A percentile compares a stretch with the other conserved stretches of the same genome.
Conservation (phyloP, 306 rosid genomes). For the Dalbergia cochinchinensis region DNA sequence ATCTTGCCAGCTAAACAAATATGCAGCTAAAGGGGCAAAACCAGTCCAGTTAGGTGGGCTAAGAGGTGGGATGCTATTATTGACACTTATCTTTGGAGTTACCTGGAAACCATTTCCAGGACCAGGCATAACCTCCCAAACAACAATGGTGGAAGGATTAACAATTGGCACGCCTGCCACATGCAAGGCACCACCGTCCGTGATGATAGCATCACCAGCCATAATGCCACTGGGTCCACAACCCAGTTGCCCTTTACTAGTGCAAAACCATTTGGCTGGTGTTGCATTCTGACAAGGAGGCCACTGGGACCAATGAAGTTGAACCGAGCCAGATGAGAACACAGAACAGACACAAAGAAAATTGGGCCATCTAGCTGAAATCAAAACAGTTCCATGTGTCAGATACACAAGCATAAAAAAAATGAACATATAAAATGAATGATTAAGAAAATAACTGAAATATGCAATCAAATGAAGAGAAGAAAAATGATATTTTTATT, state of each 20-base stretch:
- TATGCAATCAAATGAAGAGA: slow-evolving; percentile 20
- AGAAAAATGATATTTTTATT: not conserved
- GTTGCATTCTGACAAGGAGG: slow-evolving; percentile 77
- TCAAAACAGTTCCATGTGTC: slow-evolving; percentile 50
- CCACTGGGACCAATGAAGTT: slow-evolving; percentile 98
- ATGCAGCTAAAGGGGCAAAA: slow-evolving; percentile 90
- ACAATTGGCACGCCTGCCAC: slow-evolving; percentile 97
- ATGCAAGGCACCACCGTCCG: slow-evolving; percentile 95
- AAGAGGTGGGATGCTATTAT: slow-evolving; percentile 72
- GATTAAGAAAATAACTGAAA: slow-evolving; percentile 18
- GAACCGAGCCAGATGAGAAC: slow-evolving; percentile 93
- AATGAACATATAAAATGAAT: slow-evolving; percentile 6
- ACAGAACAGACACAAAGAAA: slow-evolving; percentile 92
- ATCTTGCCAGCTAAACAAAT: slow-evolving; percentile 95
- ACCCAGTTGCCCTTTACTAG: slow-evolving; percentile 92
- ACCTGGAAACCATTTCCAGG: slow-evolving; percentile 90
- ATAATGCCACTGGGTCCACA: slow-evolving; percentile 97
- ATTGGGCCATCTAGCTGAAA: slow-evolving; percentile 98
- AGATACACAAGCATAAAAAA: slow-evolving; percentile 40
- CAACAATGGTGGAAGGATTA: slow-evolving; percentile 94
- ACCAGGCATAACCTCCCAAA: slow-evolving; percentile 99
- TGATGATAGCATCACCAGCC: slow-evolving; percentile 97
- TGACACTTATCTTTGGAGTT: slow-evolving; percentile 76
- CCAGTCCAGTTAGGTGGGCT: slow-evolving; percentile 87
- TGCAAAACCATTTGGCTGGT: slow-evolving; percentile 84